Base-by-base conservation (phyloP, 192 early-diverging fungal species). In the Bifiguratus adelaidae region DNA sequence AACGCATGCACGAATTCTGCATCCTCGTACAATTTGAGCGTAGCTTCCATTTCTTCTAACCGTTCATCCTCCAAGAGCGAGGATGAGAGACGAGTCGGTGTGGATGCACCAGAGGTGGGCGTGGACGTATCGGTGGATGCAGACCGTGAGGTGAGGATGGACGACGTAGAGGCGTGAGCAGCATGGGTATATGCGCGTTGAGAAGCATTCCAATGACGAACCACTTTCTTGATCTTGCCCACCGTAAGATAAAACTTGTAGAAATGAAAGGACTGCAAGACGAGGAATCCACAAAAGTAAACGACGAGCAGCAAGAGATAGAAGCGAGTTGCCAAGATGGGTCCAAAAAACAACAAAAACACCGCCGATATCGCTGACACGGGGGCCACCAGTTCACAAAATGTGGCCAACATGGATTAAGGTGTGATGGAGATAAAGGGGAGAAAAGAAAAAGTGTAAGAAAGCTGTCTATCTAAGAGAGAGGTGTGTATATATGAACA, bases 1-100 rank as follows among this genome's bases (percentile, higher is more conserved):
- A 86, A 62, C 24, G 82, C 67, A 61, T 86, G 84, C n/a, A 69
- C 50, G 30, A 79, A 54, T 33, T 57, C 41, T 19, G 46, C 30
- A 35, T 60, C 65, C n/a, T 60, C 53, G 41, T 57, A 54, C 19
- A 47, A 15, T 21, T 48, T 60, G 9, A 63, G 41, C 15, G 47
- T 60, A 8, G 47, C 47, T 45, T 61, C 59, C 54, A 61, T 58
- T 5, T 61, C 64, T 8, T 48, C 53, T 15, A 57, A 43, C 9
- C 41, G 42, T 41, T 45, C 45, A 40, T 52, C 45, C 19, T 48
- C 45, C 4, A 30, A 11, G 8, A 25, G 6, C 5, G 42, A 25
- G 7, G 37, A 41, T 7, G 43, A 26, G 40, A 46, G 43, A 15
- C 52, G 52, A 13, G 47, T 50, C 13, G 55, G 55, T 16, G 55